Percentiles rank a stretch among this genome's conserved stretches.
These are phyloP conservation scores for Berberis thunbergii DNA, from an alignment of 164 flowering plant species.

Conservation along the genomic window DNA sequence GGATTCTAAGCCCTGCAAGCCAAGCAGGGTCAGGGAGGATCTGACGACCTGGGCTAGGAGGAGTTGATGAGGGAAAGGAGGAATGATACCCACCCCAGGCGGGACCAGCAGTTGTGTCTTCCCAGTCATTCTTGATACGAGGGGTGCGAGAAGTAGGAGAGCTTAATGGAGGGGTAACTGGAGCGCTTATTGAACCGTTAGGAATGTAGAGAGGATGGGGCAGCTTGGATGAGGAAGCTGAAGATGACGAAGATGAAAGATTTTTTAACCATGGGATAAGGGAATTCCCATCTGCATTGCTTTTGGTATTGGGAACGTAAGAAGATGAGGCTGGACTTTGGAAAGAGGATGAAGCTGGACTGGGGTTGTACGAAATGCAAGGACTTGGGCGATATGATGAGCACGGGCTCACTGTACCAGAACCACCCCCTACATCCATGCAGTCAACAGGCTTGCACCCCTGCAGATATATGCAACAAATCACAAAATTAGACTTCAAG, in stretches of 20 bases:
- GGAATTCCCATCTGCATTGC: slow-evolving; percentile 51
- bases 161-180: slow-evolving; percentile 84
- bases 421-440: slow-evolving; percentile 49
- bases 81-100: slow-evolving; percentile 38
- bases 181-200: slow-evolving; percentile 89
- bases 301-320: slow-evolving; percentile 28
- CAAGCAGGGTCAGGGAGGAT: slow-evolving; percentile 60
- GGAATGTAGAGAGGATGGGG: slow-evolving; percentile 49
- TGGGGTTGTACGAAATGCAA: slow-evolving; percentile 60
- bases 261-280: slow-evolving; percentile 95
- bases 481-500: neutral
- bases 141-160: slow-evolving; percentile 78
- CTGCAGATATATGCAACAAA: slow-evolving; percentile 21
- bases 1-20: slow-evolving; percentile 27
- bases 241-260: slow-evolving; percentile 56
- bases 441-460: slow-evolving; percentile 68
- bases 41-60: slow-evolving; percentile 74
- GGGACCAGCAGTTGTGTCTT: slow-evolving; percentile 31
- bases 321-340: slow-evolving; percentile 56
- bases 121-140: slow-evolving; percentile 53
- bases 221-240: slow-evolving; percentile 50
- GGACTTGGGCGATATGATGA: slow-evolving; percentile 77
- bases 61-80: slow-evolving; percentile 64
- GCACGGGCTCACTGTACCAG: slow-evolving; percentile 60
- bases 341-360: slow-evolving; percentile 63